Base-by-base conservation (phyloP, 2,329 filamentous ascomycete species). In the Monosporascus cannonballus region DNA sequence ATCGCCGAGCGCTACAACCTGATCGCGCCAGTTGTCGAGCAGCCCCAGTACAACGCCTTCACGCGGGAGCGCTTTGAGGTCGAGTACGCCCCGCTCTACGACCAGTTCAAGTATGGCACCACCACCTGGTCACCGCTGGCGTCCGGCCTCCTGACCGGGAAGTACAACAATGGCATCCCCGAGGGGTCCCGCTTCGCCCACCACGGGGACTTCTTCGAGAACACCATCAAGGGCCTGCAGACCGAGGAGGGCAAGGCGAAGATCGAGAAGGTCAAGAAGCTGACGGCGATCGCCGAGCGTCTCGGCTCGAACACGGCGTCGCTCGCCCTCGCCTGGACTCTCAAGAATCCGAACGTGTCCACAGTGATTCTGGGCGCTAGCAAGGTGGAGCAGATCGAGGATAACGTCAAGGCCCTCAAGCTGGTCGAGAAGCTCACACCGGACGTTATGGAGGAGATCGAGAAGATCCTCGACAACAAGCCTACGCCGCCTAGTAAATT, bases 121-220 rank as follows among this genome's bases (percentile, higher is more conserved):
- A 74, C 71, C 56, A 71, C 70, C 49, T 65, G 60, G 58, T 64
- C 61, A 71, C 83, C 81, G 20, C 71, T 83, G 9, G 78, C 76
- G 47, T 77, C 73, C 30, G 81, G 81, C 53, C 67, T 85, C 39
- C 66, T 85, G 51, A 84, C 79, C 7, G 81, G 81, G 61, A 85
- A 85, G 69, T 85, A 85, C 74, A 83, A 84, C 67, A 74, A 83
- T 56, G 81, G 80, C 51, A 80, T 84, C 51, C 80, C 81, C 17
- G 75, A 80, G 60, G 80, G 77, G 61, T 84, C 79, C 39, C 79
- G 83, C 37, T 83, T 83, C 60, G 78, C 78, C 51, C 85, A 84
- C 70, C 82, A 83, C 65, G 70, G 75, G 50, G 81, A 80, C 24
- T 73, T 85, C 39, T 81, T 77, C 55, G 84, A 85, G 63, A 78